phyloP scores from a whole-genome alignment of 2,329 filamentous ascomycete species.

The Dryadomyces quercus-mongolicae region DNA sequence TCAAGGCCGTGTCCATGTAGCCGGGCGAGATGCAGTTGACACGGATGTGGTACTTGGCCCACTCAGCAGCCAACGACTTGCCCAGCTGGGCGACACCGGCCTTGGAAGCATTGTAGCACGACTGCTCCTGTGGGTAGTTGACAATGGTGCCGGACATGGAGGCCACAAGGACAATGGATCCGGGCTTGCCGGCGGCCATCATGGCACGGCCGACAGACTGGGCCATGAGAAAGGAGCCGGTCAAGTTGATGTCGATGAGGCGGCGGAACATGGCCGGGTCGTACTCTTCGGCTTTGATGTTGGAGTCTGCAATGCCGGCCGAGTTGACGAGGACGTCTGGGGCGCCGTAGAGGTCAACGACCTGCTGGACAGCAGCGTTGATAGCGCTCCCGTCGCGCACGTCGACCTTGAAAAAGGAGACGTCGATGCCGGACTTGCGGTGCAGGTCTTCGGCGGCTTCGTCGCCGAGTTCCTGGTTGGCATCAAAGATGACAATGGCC shows the following conservation, averaged over 20 bases:
- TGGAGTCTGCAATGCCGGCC: slow-evolving; percentile 71
- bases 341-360: slow-evolving; percentile 53
- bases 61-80: slow-evolving; percentile 73
- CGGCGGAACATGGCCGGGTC: slow-evolving; percentile 65
- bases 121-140: slow-evolving; percentile 78
- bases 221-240: slow-evolving; percentile 64
- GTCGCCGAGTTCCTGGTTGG: slow-evolving; percentile 64
- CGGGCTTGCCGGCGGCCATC: slow-evolving; percentile 59
- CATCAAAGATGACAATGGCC: slow-evolving; percentile 63
- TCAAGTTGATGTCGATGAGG: slow-evolving; percentile 73
- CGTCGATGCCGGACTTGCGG: slow-evolving; percentile 58
- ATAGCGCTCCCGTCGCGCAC: slow-evolving; percentile 62
- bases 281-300: slow-evolving; percentile 72
- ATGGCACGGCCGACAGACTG: slow-evolving; percentile 61
- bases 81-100: slow-evolving; percentile 66
- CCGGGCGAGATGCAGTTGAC: slow-evolving; percentile 78
- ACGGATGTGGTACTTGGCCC: slow-evolving; percentile 69
- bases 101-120: slow-evolving; percentile 76
- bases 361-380: slow-evolving; percentile 53
- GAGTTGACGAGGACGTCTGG: slow-evolving; percentile 70
- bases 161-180: slow-evolving; percentile 63
- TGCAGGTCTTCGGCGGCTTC: slow-evolving; percentile 57
- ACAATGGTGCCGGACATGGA: slow-evolving; percentile 76
- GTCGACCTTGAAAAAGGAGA: slow-evolving; percentile 68
- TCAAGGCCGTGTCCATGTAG: slow-evolving; percentile 78